Base-by-base conservation (phyloP, 257 asterid genomes). In the Datura wrightii region DNA sequence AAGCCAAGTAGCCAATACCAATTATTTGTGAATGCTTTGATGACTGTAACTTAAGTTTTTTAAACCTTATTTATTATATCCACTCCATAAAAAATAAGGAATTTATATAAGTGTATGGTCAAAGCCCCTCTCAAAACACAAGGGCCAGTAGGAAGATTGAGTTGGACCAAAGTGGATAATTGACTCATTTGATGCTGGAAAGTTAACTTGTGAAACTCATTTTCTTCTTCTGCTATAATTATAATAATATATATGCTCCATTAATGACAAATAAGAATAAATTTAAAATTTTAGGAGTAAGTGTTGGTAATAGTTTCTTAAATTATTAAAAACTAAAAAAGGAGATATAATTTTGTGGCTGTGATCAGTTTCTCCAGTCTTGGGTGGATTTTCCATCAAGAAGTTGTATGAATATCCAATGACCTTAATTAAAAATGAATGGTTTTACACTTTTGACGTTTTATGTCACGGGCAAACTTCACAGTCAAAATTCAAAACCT, bases 171-270 rank as follows among this genome's bases (percentile, higher is more conserved):
- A 74, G 59, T 74, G 80, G 80, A 74, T 19, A 74, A 19, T 48
- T 74, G 80, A 74, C 42, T 74, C 80, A 74, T 74, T 46, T 74
- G 13, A 19, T 5, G 59, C 80, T 74, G 80, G 80, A 74, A 74
- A 74, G 80, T 74, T 72, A 46, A 19, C 59, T 46, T 19, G 42
- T 19, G 42, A 46, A 74, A 1, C 80, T 19, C 59, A 19, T 72
- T 72, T 66, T 46, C 80, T 72, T 46, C 76, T 37, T 39, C 31
- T 65, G 10, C 9, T 36, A 66, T 14, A 15, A 54, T 54, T 14
- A 15, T 66, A 66, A 36, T 36, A 66, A 14, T 66, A 1, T 69
- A n/a, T 42, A 1, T 46, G 5, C 41, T 72, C 58, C n/a, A 72
- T 24, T 72, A 10, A 72, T 3, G 11, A 3, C 19, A 46, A 44